Evolutionary conservation across 2,329 filamentous ascomycete species (phyloP), one percentile per base, ranked within the genome.

Genomic region (Fusarium albosuccineum): DNA sequence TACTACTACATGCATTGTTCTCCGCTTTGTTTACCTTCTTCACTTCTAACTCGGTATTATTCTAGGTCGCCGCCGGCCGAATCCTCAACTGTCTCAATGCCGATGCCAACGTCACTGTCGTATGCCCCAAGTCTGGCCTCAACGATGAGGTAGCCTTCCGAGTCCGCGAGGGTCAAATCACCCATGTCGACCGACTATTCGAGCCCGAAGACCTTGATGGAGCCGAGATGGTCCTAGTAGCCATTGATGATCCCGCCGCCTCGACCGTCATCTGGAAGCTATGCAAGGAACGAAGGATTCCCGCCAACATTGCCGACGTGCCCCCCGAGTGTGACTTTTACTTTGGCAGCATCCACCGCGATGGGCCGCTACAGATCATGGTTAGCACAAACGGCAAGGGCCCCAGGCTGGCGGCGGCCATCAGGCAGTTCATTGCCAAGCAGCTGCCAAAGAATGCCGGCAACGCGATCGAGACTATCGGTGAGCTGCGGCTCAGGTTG

Each of bases 321-420:
- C 96, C 96, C 0, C 87, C 93, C 1, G 96, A 99, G 79, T 99
- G 96, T 80, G 96, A 99, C 76, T 99, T 99, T 77, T 99, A 97
- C 84, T 99, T 99, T 81, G 96, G 96, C 66, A 96, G 92, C 76
- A 91, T 97, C 39, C 93, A 99, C 80, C 91, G 96, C 51, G 96
- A 99, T 77, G 96, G 96, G 0, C 96, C 96, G 6, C 81, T 99
- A 63, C 96, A 99, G 82, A 91, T 99, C 74, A 99, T 99, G 96
- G 95, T 99, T 72, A 97, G 92, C 82, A 99, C 96, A 36, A 99
- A 98, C 77, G 96, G 96, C 53, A 97, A 97, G 77, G 96, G 96
- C 0, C 96, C 96, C 0, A 90, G 95, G 76, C 82, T 99, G 67
- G 96, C 96, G 9, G 95, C 93, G 70, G 90, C 94, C 48, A 92